phyloP scores from a whole-genome alignment of 1,139 yeast species.

The Sugiyamaella castrensis region DNA sequence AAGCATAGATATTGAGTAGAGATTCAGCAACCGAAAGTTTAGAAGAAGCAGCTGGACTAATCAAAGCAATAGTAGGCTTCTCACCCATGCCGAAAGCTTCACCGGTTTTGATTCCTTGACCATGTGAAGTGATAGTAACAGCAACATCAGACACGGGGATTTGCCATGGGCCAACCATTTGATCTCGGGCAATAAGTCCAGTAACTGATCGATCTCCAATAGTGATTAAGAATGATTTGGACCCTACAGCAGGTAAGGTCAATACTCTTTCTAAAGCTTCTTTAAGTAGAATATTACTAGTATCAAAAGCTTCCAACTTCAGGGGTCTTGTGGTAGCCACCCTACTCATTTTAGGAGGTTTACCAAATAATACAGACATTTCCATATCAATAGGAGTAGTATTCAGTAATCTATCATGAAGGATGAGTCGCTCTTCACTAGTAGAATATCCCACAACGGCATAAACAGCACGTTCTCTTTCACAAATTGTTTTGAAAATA shows the following conservation, averaged over 20 bases:
- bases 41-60: conserved; percentile 94
- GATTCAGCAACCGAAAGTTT: conserved; percentile 97
- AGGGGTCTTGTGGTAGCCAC: conserved; percentile 64
- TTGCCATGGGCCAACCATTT: conserved; percentile 99
- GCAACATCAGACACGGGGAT: conserved; percentile 99
- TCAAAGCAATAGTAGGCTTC: conserved; percentile 85
- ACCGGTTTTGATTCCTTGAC: conserved; percentile 75
- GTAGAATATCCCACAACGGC: conserved; percentile 97
- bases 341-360: conserved; percentile 93
- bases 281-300: conserved; percentile 29
- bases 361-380: conserved; percentile 95
- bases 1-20: conserved; percentile 81
- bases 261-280: conserved; percentile 82
- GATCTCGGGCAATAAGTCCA: conserved; percentile 96
- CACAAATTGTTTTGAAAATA: conserved; percentile 72
- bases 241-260: conserved; percentile 90
- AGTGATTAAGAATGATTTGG: conserved; percentile 90
- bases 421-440: conserved; percentile 73
- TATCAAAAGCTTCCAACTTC: conserved; percentile 50
- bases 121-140: conserved; percentile 89
- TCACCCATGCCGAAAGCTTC: conserved; percentile 99
- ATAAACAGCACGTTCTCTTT: conserved; percentile 93
- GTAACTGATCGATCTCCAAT: conserved; percentile 97
- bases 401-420: conserved; percentile 72
- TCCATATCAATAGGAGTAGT: conserved; percentile 93